These are phyloP conservation scores for Wickerhamomyces strasburgensis DNA, from an alignment of 805 yeast species.

Conservation along the genomic window DNA sequence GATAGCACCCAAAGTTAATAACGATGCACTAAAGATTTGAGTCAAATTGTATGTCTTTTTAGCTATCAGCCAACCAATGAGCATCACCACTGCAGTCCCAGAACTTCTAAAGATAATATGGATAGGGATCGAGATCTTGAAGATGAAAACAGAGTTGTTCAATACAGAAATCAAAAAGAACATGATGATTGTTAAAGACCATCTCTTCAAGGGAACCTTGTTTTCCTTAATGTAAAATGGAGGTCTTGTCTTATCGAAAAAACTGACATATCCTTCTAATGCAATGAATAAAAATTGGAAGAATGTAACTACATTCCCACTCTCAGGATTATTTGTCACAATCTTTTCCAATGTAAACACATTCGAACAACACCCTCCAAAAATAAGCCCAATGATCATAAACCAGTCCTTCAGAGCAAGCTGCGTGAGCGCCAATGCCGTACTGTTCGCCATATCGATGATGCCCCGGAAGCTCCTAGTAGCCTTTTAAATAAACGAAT, in stretches of 20 bases:
- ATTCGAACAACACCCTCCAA: conserved; percentile 74
- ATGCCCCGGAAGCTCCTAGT: too few species aligned
- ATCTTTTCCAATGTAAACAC: conserved; percentile 58
- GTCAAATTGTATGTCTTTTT: conserved; percentile 37
- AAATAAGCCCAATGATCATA: conserved; percentile 33
- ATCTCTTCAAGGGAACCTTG: conserved; percentile 37
- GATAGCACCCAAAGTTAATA: conserved; percentile 48
- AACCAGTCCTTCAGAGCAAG: conserved; percentile 21
- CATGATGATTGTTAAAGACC: conserved; percentile 42
- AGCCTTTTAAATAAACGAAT: too few species aligned
- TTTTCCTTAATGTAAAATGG: conserved; percentile 30
- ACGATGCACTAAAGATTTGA: conserved; percentile 46
- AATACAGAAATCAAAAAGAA: conserved; percentile 47
- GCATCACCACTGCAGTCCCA: conserved; percentile 57
- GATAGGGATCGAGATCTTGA: conserved; percentile 56
- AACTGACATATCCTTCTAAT: conserved; percentile 34
- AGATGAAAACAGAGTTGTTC: conserved; percentile 55
- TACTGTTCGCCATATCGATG: too few species aligned
- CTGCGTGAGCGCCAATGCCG: conserved; percentile 11
- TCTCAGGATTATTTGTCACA: conserved; percentile 31
- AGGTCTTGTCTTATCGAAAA: conserved; percentile 28
- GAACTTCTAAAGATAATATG: conserved; percentile 65
- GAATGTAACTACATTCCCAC: conserved; percentile 54
- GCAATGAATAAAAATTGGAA: conserved; percentile 52
- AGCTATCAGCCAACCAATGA: conserved; percentile 45